Percentiles rank a stretch among this genome's conserved stretches.
phyloP scores from a whole-genome alignment of 768 basidiomycete genomes.

The Hericium erinaceus region DNA sequence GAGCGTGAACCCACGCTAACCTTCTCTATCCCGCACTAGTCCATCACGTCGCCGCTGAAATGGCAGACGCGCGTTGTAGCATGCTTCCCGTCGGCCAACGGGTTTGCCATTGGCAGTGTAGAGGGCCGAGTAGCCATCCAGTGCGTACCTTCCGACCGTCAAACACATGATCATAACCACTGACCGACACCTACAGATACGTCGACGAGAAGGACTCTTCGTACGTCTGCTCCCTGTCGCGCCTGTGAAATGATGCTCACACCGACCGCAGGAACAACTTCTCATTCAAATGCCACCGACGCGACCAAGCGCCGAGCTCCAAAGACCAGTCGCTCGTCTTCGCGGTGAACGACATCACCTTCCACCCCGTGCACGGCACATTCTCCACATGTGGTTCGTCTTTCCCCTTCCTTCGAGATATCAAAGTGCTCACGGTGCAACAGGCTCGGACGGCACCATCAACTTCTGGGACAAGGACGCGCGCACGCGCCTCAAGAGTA shows the following conservation, averaged over 20 bases:
- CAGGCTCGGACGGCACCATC: constrained; percentile 77
- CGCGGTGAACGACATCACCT: constrained; percentile 48
- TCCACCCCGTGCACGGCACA: constrained; percentile 46
- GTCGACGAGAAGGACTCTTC: constrained; percentile 75
- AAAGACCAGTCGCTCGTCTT: constrained; percentile 40
- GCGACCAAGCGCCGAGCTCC: constrained; percentile 23
- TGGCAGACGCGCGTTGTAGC: constrained; percentile 88
- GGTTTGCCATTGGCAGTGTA: constrained; percentile 79
- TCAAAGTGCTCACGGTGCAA: neutral
- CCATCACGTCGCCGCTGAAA: constrained; percentile 78
- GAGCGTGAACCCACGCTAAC: neutral
- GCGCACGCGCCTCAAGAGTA: constrained; percentile 86
- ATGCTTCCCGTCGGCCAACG: constrained; percentile 70
- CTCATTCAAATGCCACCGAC: constrained; percentile 46
- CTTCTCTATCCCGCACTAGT: constrained; percentile 32
- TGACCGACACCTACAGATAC: constrained; percentile 41
- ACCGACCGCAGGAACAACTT: constrained; percentile 34
- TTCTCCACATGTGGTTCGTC: constrained; percentile 32
- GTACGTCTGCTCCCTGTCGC: constrained; percentile 28
- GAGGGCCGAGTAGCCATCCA: constrained; percentile 94
- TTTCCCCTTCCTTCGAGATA: no score
- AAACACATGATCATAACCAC: neutral
- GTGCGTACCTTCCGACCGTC: constrained; percentile 38
- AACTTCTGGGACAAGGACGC: constrained; percentile 96
- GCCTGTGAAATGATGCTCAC: neutral